These are phyloP conservation scores for Boechera retrofracta DNA, from an alignment of 345 rosid species.

Conservation along the genomic window DNA sequence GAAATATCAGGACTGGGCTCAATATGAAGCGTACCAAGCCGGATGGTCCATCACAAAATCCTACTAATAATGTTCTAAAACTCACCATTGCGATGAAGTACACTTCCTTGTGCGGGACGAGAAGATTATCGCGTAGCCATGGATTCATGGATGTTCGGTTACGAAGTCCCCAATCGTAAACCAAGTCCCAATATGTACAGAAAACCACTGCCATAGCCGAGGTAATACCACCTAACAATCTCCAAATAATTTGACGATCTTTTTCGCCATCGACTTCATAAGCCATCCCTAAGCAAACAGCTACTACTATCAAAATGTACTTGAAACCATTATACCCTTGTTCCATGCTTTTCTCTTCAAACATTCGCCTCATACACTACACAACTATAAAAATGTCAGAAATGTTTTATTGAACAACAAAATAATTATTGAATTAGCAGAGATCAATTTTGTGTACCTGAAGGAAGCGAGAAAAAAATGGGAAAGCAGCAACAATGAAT, in stretches of 20 bases:
- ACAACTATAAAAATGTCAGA: conserved; percentile 7
- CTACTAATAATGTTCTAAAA: background rate
- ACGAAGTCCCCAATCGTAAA: conserved; percentile 79
- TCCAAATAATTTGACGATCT: conserved; percentile 44
- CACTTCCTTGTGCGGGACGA: conserved; percentile 53
- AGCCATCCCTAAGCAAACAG: conserved; percentile 54
- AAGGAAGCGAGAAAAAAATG: conserved; percentile 64
- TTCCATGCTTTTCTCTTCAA: conserved; percentile 55
- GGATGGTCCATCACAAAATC: background rate
- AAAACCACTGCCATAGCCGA: conserved; percentile 58
- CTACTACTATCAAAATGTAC: conserved; percentile 58
- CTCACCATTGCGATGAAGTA: conserved; percentile 76
- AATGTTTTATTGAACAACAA: background rate
- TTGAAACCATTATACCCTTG: conserved; percentile 61
- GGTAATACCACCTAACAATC: conserved; percentile 49
- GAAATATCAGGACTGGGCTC: background rate
- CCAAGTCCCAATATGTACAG: conserved; percentile 73
- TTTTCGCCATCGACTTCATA: conserved; percentile 41
- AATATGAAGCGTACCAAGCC: background rate
- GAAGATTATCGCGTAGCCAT: conserved; percentile 76
- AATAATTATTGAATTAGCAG: background rate
- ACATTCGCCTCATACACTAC: conserved; percentile 63
- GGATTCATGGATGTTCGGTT: conserved; percentile 58
- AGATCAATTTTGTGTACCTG: conserved; percentile 51
- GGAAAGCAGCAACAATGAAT: conserved; percentile 57